Base-by-base conservation (phyloP, 2,329 filamentous ascomycete genomes). In the Penicillium janthinellum region DNA sequence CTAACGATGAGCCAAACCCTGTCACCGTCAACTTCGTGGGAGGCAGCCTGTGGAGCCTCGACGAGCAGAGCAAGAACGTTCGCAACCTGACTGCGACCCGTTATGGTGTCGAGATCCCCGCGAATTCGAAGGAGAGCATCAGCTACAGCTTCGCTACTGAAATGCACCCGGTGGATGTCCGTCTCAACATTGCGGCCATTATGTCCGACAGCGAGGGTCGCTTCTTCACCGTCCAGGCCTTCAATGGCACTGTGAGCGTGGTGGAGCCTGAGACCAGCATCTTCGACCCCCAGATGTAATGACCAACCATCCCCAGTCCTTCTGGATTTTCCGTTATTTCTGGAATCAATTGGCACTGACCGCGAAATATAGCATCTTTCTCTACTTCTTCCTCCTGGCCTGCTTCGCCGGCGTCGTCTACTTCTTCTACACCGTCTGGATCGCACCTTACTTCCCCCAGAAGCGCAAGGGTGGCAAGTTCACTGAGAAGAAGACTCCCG, bases 341-440 rank as follows among this genome's bases (percentile, higher is more conserved):
- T 47, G 20, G 31, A 55, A 35, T n/a, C 58, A 52, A 56, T 62
- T 58, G 57, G 70, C 62, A 71, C 62, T 61, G 20, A 64, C 22
- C 49, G 58, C 64, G 61, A 35, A 34, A 38, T 44, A 14, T 38
- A 98, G 95, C 75, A 92, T 98, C 81, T 99, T 99, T 88, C 88
- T 99, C 64, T 98, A 98, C 83, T 84, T 96, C 75, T 88, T 98
- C 83, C 90, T 99, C 70, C 83, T 89, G 56, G 88, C 84, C 63
- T 86, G 84, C 64, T 96, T 96, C 75, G 87, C 80, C 66, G 92
- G 90, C 63, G 92, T 89, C 56, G 86, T 90, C 75, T 97, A 94
- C 87, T 96, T 96, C 79, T 92, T 97, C 81, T 99, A 99, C 86
- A 95, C 90, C 83, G 96, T 94, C 72, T 98, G 94, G 92, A 90